Evolutionary conservation across 495 filamentous ascomycete species (phyloP), one percentile per base, ranked within the genome.

Genomic region (Tricharina praecox): DNA sequence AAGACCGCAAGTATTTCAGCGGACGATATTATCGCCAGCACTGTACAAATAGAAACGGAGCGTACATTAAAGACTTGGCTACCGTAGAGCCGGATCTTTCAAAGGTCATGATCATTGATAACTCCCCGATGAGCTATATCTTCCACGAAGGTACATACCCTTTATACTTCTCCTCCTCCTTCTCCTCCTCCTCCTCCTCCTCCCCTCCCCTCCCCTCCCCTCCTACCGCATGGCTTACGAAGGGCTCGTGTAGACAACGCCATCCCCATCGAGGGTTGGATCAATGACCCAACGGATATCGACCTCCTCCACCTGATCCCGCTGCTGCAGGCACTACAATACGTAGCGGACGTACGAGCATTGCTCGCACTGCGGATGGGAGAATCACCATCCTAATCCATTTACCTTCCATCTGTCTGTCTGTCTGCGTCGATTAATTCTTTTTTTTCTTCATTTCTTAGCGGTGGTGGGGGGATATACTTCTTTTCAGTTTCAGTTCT

Each of bases 61-160:
- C 88, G 10, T 97, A 93, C 53, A 95, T 97, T 67, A 97, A 97
- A 65, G 90, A 97, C 64, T 70, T 97, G 43, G 88, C 85, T 64
- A 82, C 85, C 19, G 84, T 97, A 21, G 90, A 97, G 69, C 85
- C 88, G 26, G 88, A 96, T 61, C 66, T 97, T 62, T 94, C 85
- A 60, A 85, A 80, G 67, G 90, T 96, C 40, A 93, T 96, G 82
- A 97, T 97, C 53, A 68, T 96, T 60, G 90, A 97, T 66, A 97
- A 97, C 59, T 94, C 85, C 61, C 92, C 90, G 11, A 77, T 93
- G 70, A 93, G 87, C 66, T 97, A 97, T 64, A 84, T 93, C 68
- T 97, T 97, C 68, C 90, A 97, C 62, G 85, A 93, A 76, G 92
- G 90, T 94, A 62, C 53, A 39, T 2, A 30, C 20, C 5, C 8